phyloP scores from a whole-genome alignment of 2,329 filamentous ascomycete species.

The Alternaria ventricosa region DNA sequence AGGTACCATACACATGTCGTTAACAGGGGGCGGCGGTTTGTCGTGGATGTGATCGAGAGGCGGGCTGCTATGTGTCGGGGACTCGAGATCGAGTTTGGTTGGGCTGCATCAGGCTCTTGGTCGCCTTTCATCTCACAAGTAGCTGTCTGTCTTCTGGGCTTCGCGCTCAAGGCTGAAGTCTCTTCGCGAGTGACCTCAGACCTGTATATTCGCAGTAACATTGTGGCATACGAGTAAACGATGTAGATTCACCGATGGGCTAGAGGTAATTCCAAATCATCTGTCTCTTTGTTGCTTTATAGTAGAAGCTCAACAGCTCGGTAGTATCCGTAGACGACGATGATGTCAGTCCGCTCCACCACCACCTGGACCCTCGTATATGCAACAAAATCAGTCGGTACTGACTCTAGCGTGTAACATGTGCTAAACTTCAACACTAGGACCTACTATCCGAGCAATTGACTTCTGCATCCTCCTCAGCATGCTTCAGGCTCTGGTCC shows the following conservation, averaged over 20 bases:
- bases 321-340: not conserved
- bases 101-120: not conserved
- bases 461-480: constrained; percentile 34
- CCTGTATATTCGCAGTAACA: not conserved
- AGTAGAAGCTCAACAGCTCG: not conserved
- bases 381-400: not conserved
- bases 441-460: not conserved
- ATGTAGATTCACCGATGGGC: not conserved
- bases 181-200: not conserved
- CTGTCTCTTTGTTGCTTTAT: not conserved
- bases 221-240: not conserved
- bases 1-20: not conserved
- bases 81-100: not conserved
- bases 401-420: not conserved
- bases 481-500: constrained; percentile 55
- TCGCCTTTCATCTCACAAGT: not conserved
- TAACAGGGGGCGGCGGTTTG: not conserved
- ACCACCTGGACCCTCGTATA: not conserved
- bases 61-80: not conserved
- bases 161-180: not conserved
- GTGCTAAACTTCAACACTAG: not conserved
- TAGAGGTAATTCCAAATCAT: not conserved
- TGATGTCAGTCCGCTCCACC: not conserved
- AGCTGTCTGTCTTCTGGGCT: not conserved
- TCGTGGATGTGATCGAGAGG: not conserved